Conservation (phyloP, 805 yeast species). For the Kodamaea lidongshanica region DNA sequence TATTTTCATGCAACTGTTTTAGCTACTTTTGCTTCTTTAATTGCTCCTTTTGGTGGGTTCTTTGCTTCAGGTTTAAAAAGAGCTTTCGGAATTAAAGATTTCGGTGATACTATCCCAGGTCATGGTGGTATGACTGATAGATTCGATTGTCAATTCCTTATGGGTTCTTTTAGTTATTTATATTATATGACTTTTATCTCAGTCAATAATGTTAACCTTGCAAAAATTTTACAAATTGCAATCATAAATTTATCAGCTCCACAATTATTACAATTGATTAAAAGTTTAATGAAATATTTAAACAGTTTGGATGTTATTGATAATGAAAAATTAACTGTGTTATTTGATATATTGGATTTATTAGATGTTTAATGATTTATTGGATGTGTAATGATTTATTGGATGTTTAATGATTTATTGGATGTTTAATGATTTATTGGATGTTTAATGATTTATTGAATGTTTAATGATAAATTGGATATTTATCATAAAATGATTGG, state of each 20-base stretch:
- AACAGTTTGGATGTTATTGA: constrained; percentile 24
- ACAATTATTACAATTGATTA: constrained; percentile 59
- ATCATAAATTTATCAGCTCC: constrained; percentile 61
- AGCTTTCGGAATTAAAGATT: constrained; percentile 93
- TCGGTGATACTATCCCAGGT: constrained; percentile 97
- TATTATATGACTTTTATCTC: constrained; percentile 91
- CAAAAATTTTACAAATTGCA: constrained; percentile 68
- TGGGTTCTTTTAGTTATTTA: constrained; percentile 92
- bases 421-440: too few relatives aligned
- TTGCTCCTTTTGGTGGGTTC: constrained; percentile 98
- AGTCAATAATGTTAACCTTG: constrained; percentile 63
- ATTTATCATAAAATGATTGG: too few relatives aligned
- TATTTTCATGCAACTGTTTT: constrained; percentile 81
- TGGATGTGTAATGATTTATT: too few relatives aligned
- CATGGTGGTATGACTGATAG: constrained; percentile 98
- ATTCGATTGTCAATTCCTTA: constrained; percentile 94
- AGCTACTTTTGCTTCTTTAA: constrained; percentile 91
- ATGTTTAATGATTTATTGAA: too few relatives aligned
- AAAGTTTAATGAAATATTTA: constrained; percentile 53
- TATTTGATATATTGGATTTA: constrained; percentile 27
- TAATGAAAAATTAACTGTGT: constrained; percentile 22
- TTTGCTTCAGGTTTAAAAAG: constrained; percentile 97
- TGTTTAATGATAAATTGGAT: too few relatives aligned
- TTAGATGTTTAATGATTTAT: too few relatives aligned
- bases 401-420: too few relatives aligned